Percentiles rank a stretch among this genome's conserved stretches.
Evolutionary conservation across 2,329 filamentous ascomycete species (phyloP).

Genomic region (Dothidotthia symphoricarpi): DNA sequence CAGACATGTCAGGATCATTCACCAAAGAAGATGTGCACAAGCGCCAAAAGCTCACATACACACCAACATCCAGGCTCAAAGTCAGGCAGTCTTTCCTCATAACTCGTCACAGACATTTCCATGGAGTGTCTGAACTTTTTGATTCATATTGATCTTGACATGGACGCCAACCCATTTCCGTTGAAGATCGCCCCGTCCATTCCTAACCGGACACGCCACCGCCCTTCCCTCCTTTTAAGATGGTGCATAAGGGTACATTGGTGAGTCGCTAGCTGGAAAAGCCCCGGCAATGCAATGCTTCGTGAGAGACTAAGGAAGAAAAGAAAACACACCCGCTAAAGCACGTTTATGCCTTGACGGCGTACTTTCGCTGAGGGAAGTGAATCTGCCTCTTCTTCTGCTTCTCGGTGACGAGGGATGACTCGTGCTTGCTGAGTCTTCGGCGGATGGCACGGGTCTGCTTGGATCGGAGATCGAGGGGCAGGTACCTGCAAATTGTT

Average conservation of each 20-base stretch:
- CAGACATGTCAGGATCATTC: background rate
- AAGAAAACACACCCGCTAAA: slow-evolving; percentile 33
- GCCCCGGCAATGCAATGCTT: slow-evolving; percentile 45
- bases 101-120: slow-evolving; percentile 16
- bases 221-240: slow-evolving; percentile 32
- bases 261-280: slow-evolving; percentile 40
- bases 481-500: slow-evolving; percentile 62
- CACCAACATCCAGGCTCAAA: too few species aligned
- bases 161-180: slow-evolving; percentile 43
- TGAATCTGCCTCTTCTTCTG: slow-evolving; percentile 93
- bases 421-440: slow-evolving; percentile 89
- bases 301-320: slow-evolving; percentile 41
- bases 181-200: slow-evolving; percentile 39
- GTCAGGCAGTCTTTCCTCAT: slow-evolving; percentile 2
- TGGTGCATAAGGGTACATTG: slow-evolving; percentile 43
- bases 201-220: slow-evolving; percentile 34
- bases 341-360: slow-evolving; percentile 76
- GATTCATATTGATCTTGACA: slow-evolving; percentile 44
- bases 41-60: background rate
- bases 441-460: slow-evolving; percentile 97
- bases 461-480: slow-evolving; percentile 97
- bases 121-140: slow-evolving; percentile 41
- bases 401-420: slow-evolving; percentile 81
- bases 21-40: background rate
- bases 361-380: slow-evolving; percentile 98